Evolutionary conservation across 1,284 basidiomycete genomes (phyloP), one percentile per base, ranked within the genome.

Genomic region (Abortiporus biennis): DNA sequence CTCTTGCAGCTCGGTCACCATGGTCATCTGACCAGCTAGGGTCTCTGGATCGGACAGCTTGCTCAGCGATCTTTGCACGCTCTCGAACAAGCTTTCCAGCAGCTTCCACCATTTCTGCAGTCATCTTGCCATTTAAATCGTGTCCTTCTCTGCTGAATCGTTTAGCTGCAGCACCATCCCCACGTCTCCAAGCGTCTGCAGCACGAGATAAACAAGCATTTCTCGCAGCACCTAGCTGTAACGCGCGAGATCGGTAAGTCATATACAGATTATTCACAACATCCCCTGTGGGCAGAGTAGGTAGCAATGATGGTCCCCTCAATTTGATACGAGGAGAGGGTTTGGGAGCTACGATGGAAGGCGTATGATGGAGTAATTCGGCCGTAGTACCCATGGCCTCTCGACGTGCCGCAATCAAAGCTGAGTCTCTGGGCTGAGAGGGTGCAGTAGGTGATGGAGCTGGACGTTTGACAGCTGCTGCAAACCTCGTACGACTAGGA

Each of bases 141-240:
- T 95, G 91, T 3, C 93, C 95, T 58, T 98, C 94, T 30, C 88
- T 71, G 52, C 85, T 91, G 67, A 94, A 97, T 36, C 92, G 74
- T 62, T 96, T 95, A 17, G 95, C 95, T 0, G 89, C 87, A 0
- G 92, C 92, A 2, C 94, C 94, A 52, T 99, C 94, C 3, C 94
- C 93, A 9, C 89, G 76, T 35, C 91, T 74, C 86, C 91, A 98
- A 2, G 94, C 92, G 57, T 97, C 92, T 1, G 95, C 92, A 3
- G 95, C 95, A 34, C 92, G 81, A 2, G 89, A 91, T n/a, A 99
- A 74, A 57, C 91, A 95, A 9, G 92, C 91, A 57, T 98, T 98
- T 24, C 95, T 74, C 29, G 92, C 91, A 5, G 92, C 89, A 31
- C 92, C 93, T 4, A 98, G 79, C 50, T 95, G 87, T 47, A 97